Conservation (phyloP, 2,329 filamentous ascomycete species). For the Neoarthrinium moseri region DNA sequence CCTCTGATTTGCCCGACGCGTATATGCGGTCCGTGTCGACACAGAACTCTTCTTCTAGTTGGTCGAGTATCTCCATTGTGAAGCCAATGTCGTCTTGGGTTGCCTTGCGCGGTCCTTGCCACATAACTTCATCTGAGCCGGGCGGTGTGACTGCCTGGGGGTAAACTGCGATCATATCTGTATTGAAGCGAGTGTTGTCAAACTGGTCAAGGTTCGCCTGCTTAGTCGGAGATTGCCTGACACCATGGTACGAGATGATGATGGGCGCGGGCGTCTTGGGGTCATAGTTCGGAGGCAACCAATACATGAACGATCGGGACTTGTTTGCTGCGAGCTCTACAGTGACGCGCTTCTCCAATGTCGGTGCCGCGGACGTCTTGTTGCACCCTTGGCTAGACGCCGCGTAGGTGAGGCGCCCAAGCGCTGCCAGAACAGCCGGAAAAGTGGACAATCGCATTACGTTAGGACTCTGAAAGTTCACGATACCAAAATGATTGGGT, state of each 20-base stretch:
- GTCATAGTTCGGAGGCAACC: conserved; percentile 27
- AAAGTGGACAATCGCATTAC: no score
- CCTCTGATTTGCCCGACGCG: conserved; percentile 52
- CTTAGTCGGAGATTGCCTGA: conserved; percentile 30
- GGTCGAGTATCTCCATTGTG: conserved; percentile 38
- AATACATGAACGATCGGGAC: not conserved
- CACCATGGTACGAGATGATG: conserved; percentile 48
- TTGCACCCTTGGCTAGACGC: no score
- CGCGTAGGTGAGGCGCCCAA: no score
- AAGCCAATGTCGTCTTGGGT: conserved; percentile 41
- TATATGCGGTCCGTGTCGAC: conserved; percentile 43
- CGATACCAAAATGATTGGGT: no score
- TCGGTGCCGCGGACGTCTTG: no score
- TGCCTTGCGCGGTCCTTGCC: conserved; percentile 39
- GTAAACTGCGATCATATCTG: conserved; percentile 42
- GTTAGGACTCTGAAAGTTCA: no score
- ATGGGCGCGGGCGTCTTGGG: conserved; percentile 33
- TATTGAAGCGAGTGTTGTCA: conserved; percentile 40
- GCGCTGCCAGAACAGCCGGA: no score
- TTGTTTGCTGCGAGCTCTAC: conserved; percentile 1
- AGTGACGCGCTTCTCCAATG: no score
- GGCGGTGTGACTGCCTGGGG: conserved; percentile 32
- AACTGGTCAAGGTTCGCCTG: conserved; percentile 43
- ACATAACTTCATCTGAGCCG: conserved; percentile 26
- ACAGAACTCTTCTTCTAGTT: conserved; percentile 39